These are phyloP conservation scores for Fraxinus americana DNA, from an alignment of 257 asterid species.

Conservation along the genomic window DNA sequence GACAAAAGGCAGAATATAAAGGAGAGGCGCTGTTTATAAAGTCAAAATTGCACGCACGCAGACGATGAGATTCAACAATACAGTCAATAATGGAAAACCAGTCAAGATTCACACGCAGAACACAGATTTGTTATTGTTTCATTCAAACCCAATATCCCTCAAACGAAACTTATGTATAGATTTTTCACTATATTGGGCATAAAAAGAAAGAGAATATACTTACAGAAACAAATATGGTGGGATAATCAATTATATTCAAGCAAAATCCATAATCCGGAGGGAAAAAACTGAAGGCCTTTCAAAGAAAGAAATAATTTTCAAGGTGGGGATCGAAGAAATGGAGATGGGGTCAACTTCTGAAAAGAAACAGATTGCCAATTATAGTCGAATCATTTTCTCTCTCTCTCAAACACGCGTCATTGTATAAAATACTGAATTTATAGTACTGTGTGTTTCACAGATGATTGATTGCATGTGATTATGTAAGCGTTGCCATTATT, in stretches of 20 bases:
- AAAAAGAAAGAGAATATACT: not conserved
- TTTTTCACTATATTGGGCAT: not conserved
- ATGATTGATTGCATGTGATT: too few species aligned
- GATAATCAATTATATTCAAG: too few species aligned
- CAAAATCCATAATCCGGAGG: too few species aligned
- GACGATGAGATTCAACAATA: not conserved
- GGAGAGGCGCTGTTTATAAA: conserved; percentile 12
- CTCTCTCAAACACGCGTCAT: conserved; percentile 5
- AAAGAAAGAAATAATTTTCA: not conserved
- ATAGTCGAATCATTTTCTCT: conserved; percentile 32
- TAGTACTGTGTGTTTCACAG: not conserved
- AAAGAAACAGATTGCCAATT: conserved; percentile 32
- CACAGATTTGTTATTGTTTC: conserved; percentile 28
- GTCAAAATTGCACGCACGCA: conserved; percentile 28
- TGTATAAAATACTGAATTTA: not conserved
- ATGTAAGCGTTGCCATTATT: too few species aligned
- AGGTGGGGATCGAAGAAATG: conserved; percentile 28
- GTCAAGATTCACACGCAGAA: conserved; percentile 27
- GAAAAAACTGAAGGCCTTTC: not conserved
- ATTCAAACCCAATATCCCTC: conserved; percentile 15
- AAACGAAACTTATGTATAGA: not conserved
- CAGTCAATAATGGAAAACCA: conserved; percentile 27
- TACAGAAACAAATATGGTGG: not conserved
- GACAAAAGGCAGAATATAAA: conserved; percentile 6
- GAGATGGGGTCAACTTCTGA: conserved; percentile 29